These are phyloP conservation scores for Peziza echinospora DNA, from an alignment of 495 filamentous ascomycete genomes.

Conservation along the genomic window DNA sequence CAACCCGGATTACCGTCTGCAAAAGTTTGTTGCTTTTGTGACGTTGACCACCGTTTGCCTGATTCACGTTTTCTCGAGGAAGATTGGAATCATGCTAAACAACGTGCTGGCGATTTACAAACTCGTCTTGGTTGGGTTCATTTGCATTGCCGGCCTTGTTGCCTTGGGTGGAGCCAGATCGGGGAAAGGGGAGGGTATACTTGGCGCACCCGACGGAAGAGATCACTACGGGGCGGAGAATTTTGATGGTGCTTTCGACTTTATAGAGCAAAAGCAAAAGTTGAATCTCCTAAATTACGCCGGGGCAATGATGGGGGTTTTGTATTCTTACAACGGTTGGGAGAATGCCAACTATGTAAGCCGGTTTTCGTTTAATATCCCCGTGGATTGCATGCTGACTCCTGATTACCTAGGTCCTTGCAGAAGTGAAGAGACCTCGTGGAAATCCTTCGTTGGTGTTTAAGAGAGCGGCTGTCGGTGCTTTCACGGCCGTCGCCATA, in stretches of 20 bases:
- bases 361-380: too few relatives aligned
- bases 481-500: slow-evolving; percentile 4
- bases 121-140: slow-evolving; percentile 7
- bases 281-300: too few relatives aligned
- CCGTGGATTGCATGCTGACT: too few relatives aligned
- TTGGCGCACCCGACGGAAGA: not conserved
- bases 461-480: slow-evolving; percentile 8
- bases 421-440: slow-evolving; percentile 10
- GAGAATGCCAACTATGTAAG: slow-evolving; percentile 19
- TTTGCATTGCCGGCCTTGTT: slow-evolving; percentile 12
- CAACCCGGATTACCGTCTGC: slow-evolving; percentile 14
- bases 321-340: slow-evolving; percentile 15
- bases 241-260: slow-evolving; percentile 6
- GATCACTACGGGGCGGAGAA: slow-evolving; percentile 8
- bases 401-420: too few relatives aligned
- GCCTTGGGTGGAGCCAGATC: slow-evolving; percentile 15
- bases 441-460: slow-evolving; percentile 7
- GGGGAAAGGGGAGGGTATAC: slow-evolving; percentile 6
- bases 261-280: slow-evolving; percentile 8
- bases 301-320: too few relatives aligned
- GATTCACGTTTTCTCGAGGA: slow-evolving; percentile 12
- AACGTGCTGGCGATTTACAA: slow-evolving; percentile 14
- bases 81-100: slow-evolving; percentile 13
- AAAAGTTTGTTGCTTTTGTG: slow-evolving; percentile 14
- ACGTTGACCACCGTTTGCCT: slow-evolving; percentile 13